Evolutionary conservation across 140 eudicot genomes (phyloP), one percentile per base, ranked within the genome.

Genomic region (Cichorium intybus): DNA sequence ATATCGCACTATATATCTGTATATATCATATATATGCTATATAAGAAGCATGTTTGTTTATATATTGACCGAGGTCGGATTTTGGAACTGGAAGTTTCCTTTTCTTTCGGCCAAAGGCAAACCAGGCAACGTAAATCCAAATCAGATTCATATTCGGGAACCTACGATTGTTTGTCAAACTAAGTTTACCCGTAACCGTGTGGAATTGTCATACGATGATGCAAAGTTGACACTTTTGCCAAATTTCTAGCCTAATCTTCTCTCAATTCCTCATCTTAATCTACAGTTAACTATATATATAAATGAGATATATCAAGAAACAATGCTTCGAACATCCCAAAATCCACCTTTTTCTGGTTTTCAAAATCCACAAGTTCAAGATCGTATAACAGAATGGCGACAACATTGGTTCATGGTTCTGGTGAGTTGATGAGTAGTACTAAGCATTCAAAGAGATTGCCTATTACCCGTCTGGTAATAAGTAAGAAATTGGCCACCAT

Each of bases 161-260:
- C 24, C 54, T 48, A 17, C 54, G 24, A 48, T 8, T 48, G 1
- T 20, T 48, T 17, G 26, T 64, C 28, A 46, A 47, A 48, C 43
- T 20, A 48, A 31, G 17, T 28, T 47, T 29, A 20, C 47, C 49
- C 49, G 27, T 49, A 65, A 50, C 72, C 72, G 72, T 66, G 72
- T 64, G 52, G 62, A 52, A 66, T 34, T 34, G 52, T 37, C 72
- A 20, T 57, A 23, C 3, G 24, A 66, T 23, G 53, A 53, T 52
- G 39, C 72, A 66, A 65, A 52, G 39, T 34, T 35, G 72, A 52
- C 72, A 66, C 55, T 51, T 66, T 10, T 52, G 53, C 62, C 62
- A 52, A 66, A 12, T 66, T 64, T 66, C 11, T 33, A 51, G 10
- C 62, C n/a, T 23, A 27, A 51, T 50, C 24, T 21, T 50, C 54